Evolutionary conservation across 306 rosid species (phyloP).

Genomic region (Sechiopsis laciniata): DNA sequence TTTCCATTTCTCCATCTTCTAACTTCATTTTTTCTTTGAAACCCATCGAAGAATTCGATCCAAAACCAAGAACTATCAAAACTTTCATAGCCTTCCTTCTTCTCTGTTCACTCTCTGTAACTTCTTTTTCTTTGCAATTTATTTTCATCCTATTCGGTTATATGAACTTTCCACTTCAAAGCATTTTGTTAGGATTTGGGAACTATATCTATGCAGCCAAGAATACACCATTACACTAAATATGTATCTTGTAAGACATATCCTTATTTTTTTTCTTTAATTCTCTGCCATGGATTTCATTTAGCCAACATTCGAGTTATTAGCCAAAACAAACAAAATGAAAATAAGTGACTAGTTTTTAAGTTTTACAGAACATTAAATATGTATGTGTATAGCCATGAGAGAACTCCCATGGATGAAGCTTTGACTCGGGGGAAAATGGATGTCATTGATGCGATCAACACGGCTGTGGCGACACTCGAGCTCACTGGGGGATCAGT

Average conservation of each 20-base stretch:
- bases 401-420: conserved; percentile 87
- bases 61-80: background rate
- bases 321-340: too few species aligned
- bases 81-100: background rate
- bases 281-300: too few species aligned
- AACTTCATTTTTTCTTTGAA: background rate
- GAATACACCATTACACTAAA: conserved; percentile 64
- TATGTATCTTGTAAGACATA: too few species aligned
- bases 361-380: background rate
- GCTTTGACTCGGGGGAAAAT: conserved; percentile 57
- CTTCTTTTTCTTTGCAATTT: background rate
- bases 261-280: too few species aligned
- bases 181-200: background rate
- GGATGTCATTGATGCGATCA: conserved; percentile 70
- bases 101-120: conserved; percentile 23
- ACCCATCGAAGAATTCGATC: background rate
- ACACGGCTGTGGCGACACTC: conserved; percentile 56
- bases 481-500: conserved; percentile 49
- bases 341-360: too few species aligned
- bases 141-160: too few species aligned
- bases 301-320: too few species aligned
- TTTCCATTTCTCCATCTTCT: background rate
- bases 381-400: conserved; percentile 36
- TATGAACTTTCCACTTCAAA: background rate
- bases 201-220: background rate